These are phyloP conservation scores for Colletotrichum sidae DNA, from an alignment of 2,329 filamentous ascomycete species.

Conservation along the genomic window DNA sequence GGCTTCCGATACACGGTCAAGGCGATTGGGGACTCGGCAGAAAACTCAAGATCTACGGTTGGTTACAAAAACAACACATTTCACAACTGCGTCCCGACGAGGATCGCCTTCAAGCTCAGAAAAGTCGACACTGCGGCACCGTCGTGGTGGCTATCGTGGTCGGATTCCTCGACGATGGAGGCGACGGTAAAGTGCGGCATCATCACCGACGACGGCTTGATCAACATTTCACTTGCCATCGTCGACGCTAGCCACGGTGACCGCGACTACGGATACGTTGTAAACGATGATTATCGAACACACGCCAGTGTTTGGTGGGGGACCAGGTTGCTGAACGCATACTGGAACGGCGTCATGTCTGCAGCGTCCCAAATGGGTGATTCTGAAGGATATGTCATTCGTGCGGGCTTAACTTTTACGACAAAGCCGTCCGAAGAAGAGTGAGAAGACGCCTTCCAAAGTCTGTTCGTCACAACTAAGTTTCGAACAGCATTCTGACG, in stretches of 20 bases:
- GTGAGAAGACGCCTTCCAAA: not conserved
- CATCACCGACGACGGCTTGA: not conserved
- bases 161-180: not conserved
- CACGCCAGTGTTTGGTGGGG: conserved; percentile 4
- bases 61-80: conserved; percentile 8
- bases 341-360: conserved; percentile 1
- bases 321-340: not conserved
- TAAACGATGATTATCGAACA: not conserved
- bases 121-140: not conserved
- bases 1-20: not conserved
- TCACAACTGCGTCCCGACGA: not conserved
- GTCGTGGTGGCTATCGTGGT: conserved; percentile 9
- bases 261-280: not conserved
- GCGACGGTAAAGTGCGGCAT: not conserved
- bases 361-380: not conserved
- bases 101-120: not conserved
- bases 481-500: not conserved
- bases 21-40: not conserved
- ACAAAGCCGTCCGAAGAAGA: not conserved
- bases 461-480: not conserved
- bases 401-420: not conserved
- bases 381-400: not conserved
- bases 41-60: not conserved
- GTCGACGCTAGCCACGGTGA: not conserved
- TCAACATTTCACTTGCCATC: not conserved